These are phyloP conservation scores for Diaporthe sp. DNA, from an alignment of 2,329 filamentous ascomycete species.

Conservation along the genomic window DNA sequence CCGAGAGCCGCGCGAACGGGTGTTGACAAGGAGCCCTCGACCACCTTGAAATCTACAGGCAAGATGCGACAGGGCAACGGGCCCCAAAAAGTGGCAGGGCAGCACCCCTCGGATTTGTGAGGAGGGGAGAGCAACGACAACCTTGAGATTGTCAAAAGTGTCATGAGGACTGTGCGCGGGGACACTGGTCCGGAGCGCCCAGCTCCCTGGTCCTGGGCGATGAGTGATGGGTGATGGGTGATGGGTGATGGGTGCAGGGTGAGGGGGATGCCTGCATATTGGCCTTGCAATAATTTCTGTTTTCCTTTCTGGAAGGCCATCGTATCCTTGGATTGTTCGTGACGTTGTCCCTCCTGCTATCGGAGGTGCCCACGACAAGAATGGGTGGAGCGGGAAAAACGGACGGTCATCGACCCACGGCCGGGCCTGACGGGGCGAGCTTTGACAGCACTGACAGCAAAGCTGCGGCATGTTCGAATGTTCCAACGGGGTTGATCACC, in stretches of 20 bases:
- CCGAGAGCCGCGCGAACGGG: constrained; percentile 27
- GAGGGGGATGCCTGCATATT: constrained; percentile 7
- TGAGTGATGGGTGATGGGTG: neutral
- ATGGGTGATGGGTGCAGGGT: neutral
- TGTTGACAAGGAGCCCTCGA: constrained; percentile 31
- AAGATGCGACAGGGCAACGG: constrained; percentile 24
- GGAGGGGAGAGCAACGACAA: constrained; percentile 4
- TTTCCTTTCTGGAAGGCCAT: neutral
- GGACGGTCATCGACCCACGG: constrained; percentile 26
- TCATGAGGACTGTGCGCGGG: constrained; percentile 29
- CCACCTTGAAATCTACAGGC: constrained; percentile 12
- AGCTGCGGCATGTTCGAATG: constrained; percentile 25
- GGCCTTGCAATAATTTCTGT: neutral
- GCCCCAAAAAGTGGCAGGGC: neutral
- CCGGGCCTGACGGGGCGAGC: constrained; percentile 14
- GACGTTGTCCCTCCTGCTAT: neutral
- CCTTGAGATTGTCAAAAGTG: constrained; percentile 20
- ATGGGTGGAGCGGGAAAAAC: constrained; percentile 12
- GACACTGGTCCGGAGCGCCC: constrained; percentile 19
- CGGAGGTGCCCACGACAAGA: neutral
- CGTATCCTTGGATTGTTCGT: neutral
- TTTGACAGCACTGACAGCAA: constrained; percentile 32
- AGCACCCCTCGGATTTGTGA: constrained; percentile 2
- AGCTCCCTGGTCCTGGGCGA: constrained; percentile 21
- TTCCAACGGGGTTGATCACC: constrained; percentile 12